Evolutionary conservation across 2,329 filamentous ascomycete species (phyloP), one percentile per base, ranked within the genome.

Genomic region (Penicillium sp.): DNA sequence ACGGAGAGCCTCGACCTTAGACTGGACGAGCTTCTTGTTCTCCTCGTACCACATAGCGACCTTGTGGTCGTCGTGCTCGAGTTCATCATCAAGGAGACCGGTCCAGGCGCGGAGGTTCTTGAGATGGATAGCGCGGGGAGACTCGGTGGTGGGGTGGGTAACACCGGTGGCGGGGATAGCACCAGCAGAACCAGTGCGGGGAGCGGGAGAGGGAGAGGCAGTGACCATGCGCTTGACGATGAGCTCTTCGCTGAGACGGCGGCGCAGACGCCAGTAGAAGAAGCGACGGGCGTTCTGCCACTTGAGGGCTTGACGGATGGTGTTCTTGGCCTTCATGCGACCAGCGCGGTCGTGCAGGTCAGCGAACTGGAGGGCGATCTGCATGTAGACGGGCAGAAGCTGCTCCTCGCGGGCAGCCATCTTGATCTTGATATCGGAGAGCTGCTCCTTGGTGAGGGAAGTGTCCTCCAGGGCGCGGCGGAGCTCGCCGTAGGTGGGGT

Each of bases 251-350:
- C 96, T 98, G 73, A 99, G 84, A 79, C 95, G 87, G 74, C 95
- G 90, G 77, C 96, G 93, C 61, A 97, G 88, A 78, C 95, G 93
- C 95, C 96, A 99, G 89, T 98, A 99, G 84, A 99, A 98, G 90
- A 95, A 98, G 72, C 93, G 89, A 64, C 95, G 89, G 10, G 93
- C 88, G 68, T 96, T 90, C 74, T 86, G 83, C 95, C 93, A 98
- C 70, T 89, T 85, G 41, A 99, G 84, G 13, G 87, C 80, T 68
- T 90, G 85, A 62, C 95, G 91, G 70, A 99, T 96, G 56, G 90
- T 88, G 61, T 92, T 90, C 87, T 99, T 99, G 77, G 95, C 95
- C 81, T 96, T 86, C 95, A 99, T 99, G 78, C 95, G 91, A 58
- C 93, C 95, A 44, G 95, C 89, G 47, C 95, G 93, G 77, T 99